Evolutionary conservation across 345 rosid species (phyloP).

Genomic region (Eucalyptus camaldulensis): DNA sequence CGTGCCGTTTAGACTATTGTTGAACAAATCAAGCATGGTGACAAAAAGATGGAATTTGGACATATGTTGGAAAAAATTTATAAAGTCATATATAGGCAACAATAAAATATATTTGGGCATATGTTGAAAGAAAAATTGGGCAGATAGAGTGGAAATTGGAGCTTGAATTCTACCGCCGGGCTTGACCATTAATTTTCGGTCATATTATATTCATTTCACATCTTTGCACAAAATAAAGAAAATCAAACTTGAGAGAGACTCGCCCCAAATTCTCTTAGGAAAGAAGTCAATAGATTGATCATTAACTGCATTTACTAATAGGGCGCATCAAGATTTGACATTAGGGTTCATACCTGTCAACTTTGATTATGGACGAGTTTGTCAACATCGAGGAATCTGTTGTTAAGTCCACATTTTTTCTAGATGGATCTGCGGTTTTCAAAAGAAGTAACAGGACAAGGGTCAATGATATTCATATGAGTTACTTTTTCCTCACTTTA

Average conservation of each 20-base stretch:
- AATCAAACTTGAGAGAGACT: background rate
- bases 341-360: no score
- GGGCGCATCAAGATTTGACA: no score
- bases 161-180: background rate
- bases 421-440: rapidly evolving
- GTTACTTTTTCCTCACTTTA: background rate
- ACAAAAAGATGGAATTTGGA: background rate
- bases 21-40: background rate
- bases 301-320: no score
- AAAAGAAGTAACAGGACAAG: background rate
- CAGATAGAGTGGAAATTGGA: background rate
- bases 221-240: background rate
- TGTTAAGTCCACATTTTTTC: no score
- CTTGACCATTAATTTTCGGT: background rate
- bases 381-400: rapidly evolving
- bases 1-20: background rate
- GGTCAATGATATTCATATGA: rapidly evolving
- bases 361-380: no score
- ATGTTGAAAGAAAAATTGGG: background rate
- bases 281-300: background rate
- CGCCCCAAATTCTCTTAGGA: background rate
- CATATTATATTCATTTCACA: background rate
- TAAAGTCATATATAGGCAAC: background rate
- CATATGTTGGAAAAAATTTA: background rate
- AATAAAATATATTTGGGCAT: background rate